Evolutionary conservation across 176 grass and related monocot species (phyloP).

Genomic region (Zizania latifolia): DNA sequence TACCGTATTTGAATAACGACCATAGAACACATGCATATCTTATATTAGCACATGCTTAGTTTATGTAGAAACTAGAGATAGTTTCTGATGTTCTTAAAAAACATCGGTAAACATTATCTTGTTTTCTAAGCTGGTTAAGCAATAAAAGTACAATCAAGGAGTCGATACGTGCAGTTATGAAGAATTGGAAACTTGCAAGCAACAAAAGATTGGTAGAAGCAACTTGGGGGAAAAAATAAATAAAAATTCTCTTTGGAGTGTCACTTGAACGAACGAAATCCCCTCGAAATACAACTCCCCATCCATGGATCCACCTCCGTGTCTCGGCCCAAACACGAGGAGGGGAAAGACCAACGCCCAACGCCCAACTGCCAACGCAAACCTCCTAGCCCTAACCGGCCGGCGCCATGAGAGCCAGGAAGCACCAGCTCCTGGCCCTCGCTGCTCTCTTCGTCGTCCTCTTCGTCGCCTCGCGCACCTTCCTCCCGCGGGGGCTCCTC

Average conservation of each 20-base stretch:
- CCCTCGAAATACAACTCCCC: too few relatives aligned
- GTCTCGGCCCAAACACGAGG: not conserved
- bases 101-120: not conserved
- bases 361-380: too few relatives aligned
- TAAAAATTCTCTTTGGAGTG: not conserved
- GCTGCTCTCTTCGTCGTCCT: constrained; percentile 11
- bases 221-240: not conserved
- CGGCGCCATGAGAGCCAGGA: constrained; percentile 35
- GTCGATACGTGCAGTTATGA: not conserved
- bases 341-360: not conserved
- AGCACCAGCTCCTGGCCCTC: constrained; percentile 26
- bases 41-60: too few relatives aligned
- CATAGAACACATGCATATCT: too few relatives aligned
- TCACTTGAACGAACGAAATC: too few relatives aligned
- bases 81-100: not conserved
- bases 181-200: not conserved
- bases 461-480: constrained; percentile 7
- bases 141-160: not conserved
- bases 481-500: not conserved
- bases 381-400: not conserved
- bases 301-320: not conserved
- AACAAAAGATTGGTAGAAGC: not conserved
- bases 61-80: not conserved
- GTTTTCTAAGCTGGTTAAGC: not conserved
- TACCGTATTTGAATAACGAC: too few relatives aligned